Evolutionary conservation across 192 early-diverging fungal genomes (phyloP).

Genomic region (Lobosporangium transversale): DNA sequence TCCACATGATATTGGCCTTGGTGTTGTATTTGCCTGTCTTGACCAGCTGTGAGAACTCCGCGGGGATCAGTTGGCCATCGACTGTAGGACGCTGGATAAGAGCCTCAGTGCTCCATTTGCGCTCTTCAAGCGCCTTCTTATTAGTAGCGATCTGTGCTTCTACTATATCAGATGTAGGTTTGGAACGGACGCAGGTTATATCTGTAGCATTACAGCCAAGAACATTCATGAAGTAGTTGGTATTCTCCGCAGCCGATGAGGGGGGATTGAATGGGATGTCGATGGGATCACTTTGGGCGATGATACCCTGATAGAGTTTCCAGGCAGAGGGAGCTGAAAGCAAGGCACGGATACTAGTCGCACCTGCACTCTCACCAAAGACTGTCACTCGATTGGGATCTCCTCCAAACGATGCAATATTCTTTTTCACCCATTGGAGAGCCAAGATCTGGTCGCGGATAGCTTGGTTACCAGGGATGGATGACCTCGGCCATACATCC

Average conservation of each 20-base stretch:
- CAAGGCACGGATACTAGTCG: conserved; percentile 46
- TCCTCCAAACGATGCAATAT: conserved; percentile 67
- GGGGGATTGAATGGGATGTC: conserved; percentile 43
- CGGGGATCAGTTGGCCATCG: conserved; percentile 36
- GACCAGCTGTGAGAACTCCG: conserved; percentile 38
- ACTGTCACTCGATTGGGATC: conserved; percentile 57
- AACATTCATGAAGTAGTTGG: conserved; percentile 19
- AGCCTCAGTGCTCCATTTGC: conserved; percentile 26
- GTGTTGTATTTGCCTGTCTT: conserved; percentile 36
- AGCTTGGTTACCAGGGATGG: conserved; percentile 31
- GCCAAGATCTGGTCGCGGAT: conserved; percentile 64
- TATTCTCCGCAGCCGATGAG: neutral
- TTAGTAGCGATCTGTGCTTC: conserved; percentile 21
- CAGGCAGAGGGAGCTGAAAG: conserved; percentile 50
- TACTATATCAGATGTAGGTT: conserved; percentile 1
- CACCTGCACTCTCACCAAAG: conserved; percentile 50
- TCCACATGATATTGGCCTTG: conserved; percentile 44
- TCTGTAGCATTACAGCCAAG: conserved; percentile 7
- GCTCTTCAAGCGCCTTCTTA: conserved; percentile 11
- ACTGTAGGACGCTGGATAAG: conserved; percentile 34
- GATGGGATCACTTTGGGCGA: conserved; percentile 56
- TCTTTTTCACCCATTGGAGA: conserved; percentile 62
- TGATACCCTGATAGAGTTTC: conserved; percentile 53
- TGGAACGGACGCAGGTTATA: conserved; percentile 22
- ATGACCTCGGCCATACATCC: neutral